Evolutionary conservation across 2,329 filamentous ascomycete species (phyloP).

Genomic region (Pyricularia grisea): DNA sequence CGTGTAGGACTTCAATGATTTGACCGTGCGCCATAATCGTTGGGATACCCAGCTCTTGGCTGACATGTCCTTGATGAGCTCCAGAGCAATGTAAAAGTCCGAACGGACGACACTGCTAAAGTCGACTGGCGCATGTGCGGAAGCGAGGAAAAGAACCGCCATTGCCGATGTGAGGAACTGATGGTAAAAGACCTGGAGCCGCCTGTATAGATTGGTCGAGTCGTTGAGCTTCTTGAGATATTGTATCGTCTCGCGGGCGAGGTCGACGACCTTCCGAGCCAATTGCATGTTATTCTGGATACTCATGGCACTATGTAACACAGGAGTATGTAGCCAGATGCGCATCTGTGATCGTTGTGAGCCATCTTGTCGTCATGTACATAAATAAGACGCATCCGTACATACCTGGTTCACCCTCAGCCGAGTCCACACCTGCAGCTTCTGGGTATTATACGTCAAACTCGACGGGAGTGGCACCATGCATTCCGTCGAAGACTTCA

Average conservation of each 20-base stretch:
- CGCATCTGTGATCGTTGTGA: constrained; percentile 44
- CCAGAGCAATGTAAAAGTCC: constrained; percentile 71
- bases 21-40: constrained; percentile 64
- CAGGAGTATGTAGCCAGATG: constrained; percentile 78
- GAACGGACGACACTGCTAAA: constrained; percentile 61
- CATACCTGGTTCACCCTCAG: constrained; percentile 31
- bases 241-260: constrained; percentile 68
- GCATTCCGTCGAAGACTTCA: constrained; percentile 51
- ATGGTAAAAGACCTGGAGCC: constrained; percentile 69
- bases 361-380: background rate
- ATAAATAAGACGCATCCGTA: constrained; percentile 7
- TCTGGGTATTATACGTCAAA: constrained; percentile 56
- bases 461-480: constrained; percentile 39
- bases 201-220: constrained; percentile 61
- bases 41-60: constrained; percentile 63
- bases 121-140: constrained; percentile 62
- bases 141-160: constrained; percentile 67
- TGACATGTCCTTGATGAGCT: constrained; percentile 64
- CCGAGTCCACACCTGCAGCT: constrained; percentile 76
- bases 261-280: constrained; percentile 64
- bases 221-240: constrained; percentile 63
- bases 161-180: constrained; percentile 70
- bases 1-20: constrained; percentile 61
- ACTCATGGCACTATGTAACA: constrained; percentile 74
- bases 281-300: constrained; percentile 68